Evolutionary conservation across 768 basidiomycete species (phyloP), one percentile per base, ranked within the genome.

Genomic region (Kockovaella imperatae): DNA sequence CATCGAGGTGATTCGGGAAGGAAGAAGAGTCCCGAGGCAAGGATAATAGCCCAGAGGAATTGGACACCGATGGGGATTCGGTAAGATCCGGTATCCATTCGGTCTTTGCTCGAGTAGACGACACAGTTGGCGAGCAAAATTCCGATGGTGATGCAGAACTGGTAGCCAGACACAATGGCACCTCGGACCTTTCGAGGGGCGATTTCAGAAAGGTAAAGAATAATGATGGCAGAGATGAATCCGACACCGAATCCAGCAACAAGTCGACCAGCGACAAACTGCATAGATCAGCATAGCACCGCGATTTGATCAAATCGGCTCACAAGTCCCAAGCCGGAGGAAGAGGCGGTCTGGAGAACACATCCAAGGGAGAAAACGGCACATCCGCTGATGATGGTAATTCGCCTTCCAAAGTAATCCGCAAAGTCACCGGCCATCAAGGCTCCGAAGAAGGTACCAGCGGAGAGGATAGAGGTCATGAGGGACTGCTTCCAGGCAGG

Each of bases 351-450:
- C 50, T 68, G 69, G n/a, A 70, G 60, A 28, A 62, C 39, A 52
- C 59, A 59, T 36, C 69, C 67, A 48, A 61, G 42, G 47, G 56
- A 52, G 60, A 68, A 72, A 52, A 70, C 48, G 32, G 10, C 51
- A 43, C 63, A 68, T 8, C 54, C 58, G 18, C 46, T 23, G 49
- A 69, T 51, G 42, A 69, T 56, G 41, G 68, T 72, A 20, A 56
- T 38, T 35, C 71, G 60, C 51, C 72, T 62, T 50, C 74, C 73
- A 30, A 70, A 52, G 50, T 47, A 64, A 42, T 73, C 74, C 43
- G 72, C 72, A 2, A 72, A 18, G 45, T 74, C 73, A 64, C 73
- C 73, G 49, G 72, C 73, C 46, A 72, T 70, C 52, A 73, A 49
- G 32, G 72, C 67, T 43, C 70, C 70, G 42, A 72, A 67, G 58